These are phyloP conservation scores for Coemansia sp. DNA, from an alignment of 192 early-diverging fungal species.

Conservation along the genomic window DNA sequence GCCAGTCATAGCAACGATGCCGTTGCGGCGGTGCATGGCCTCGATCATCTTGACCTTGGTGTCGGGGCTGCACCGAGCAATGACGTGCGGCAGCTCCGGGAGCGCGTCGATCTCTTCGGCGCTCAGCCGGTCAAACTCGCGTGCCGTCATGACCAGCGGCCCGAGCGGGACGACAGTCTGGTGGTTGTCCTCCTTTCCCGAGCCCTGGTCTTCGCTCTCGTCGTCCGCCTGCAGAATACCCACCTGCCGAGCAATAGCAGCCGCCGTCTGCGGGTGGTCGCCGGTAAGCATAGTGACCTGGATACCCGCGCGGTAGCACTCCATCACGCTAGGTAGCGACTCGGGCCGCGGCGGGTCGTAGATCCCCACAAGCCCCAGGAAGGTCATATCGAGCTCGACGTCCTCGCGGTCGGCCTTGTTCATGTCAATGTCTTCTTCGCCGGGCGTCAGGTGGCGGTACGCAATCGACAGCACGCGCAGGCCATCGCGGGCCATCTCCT, in stretches of 20 bases:
- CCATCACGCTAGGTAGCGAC: slow-evolving; percentile 57
- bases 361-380: slow-evolving; percentile 85
- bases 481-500: slow-evolving; percentile 68
- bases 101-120: slow-evolving; percentile 78
- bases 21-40: slow-evolving; percentile 72
- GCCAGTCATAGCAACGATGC: slow-evolving; percentile 87
- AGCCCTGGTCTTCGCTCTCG: slow-evolving; percentile 7
- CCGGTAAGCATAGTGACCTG: slow-evolving; percentile 95
- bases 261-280: slow-evolving; percentile 86
- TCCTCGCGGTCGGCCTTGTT: slow-evolving; percentile 52
- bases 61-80: slow-evolving; percentile 91
- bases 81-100: slow-evolving; percentile 75
- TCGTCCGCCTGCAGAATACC: slow-evolving; percentile 60
- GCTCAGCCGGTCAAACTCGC: slow-evolving; percentile 76
- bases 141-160: slow-evolving; percentile 72
- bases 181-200: not conserved
- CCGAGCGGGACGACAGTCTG: slow-evolving; percentile 27
- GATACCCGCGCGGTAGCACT: slow-evolving; percentile 88
- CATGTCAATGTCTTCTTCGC: slow-evolving; percentile 24
- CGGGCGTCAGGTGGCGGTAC: slow-evolving; percentile 48
- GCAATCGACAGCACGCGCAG: slow-evolving; percentile 85
- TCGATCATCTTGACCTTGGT: slow-evolving; percentile 97
- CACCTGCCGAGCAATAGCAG: slow-evolving; percentile 85
- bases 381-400: slow-evolving; percentile 66
- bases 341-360: slow-evolving; percentile 85